phyloP scores from a whole-genome alignment of 768 basidiomycete species.

The Tephrocybe sp. region DNA sequence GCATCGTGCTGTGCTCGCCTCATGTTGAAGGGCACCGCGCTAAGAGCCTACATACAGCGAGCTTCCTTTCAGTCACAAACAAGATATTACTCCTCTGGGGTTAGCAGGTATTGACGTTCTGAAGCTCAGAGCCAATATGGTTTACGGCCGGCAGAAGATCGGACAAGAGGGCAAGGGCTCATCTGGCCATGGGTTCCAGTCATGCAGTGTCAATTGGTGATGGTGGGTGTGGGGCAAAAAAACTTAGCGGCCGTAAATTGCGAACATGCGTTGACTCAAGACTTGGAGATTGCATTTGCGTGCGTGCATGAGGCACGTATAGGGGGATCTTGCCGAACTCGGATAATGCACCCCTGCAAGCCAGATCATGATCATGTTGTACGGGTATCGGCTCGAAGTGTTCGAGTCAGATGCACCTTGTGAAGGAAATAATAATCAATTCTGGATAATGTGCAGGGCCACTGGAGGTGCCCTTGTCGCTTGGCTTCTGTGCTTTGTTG shows the following conservation, averaged over 20 bases:
- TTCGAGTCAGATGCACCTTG: slow-evolving; percentile 18
- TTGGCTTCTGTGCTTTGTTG: neutral
- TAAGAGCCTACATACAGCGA: no score
- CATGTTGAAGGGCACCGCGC: no score
- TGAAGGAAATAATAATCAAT: neutral
- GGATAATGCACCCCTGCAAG: slow-evolving; percentile 2
- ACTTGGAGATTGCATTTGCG: slow-evolving; percentile 1
- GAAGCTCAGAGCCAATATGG: no score
- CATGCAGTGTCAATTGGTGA: neutral
- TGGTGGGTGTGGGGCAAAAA: neutral
- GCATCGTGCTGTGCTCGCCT: no score
- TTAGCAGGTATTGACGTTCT: slow-evolving; percentile 3
- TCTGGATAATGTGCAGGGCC: neutral
- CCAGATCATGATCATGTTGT: slow-evolving; percentile 18
- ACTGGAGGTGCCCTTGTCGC: neutral
- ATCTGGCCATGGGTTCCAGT: neutral
- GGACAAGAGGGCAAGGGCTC: slow-evolving; percentile 3
- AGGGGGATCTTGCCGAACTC: slow-evolving; percentile 6
- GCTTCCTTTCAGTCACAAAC: neutral
- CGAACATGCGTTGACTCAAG: slow-evolving; percentile 2
- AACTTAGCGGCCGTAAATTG: neutral
- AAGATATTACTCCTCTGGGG: slow-evolving; percentile 13
- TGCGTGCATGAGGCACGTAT: slow-evolving; percentile 12
- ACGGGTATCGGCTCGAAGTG: slow-evolving; percentile 20
- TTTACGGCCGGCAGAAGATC: slow-evolving; percentile 10